These are phyloP conservation scores for Citrullus colocynthis DNA, from an alignment of 306 rosid genomes.

Conservation along the genomic window DNA sequence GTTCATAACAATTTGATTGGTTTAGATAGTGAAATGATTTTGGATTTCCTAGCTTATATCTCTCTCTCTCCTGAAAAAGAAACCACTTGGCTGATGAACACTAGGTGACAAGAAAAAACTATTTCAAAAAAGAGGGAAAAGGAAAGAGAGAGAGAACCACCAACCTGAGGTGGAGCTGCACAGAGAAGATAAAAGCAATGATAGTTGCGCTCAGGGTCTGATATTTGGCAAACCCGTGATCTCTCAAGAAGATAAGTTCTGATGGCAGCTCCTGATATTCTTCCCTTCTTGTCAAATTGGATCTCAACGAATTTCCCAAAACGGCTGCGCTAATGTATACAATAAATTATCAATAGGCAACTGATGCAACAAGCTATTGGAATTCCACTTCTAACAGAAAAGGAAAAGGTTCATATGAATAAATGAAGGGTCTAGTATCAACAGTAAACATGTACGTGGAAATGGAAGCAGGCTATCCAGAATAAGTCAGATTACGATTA, in stretches of 20 bases:
- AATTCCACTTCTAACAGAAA: background rate
- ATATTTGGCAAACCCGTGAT: conserved; percentile 93
- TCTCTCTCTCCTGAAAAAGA: conserved; percentile 59
- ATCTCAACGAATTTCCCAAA: conserved; percentile 94
- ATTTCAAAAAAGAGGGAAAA: conserved; percentile 10
- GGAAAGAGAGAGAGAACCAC: background rate
- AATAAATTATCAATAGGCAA: conserved; percentile 20
- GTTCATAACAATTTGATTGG: conserved; percentile 73
- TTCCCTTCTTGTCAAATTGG: conserved; percentile 57
- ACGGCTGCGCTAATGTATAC: conserved; percentile 50
- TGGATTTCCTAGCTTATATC: conserved; percentile 69
- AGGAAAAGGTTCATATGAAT: conserved; percentile 14
- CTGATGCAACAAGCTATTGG: background rate
- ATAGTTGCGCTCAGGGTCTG: conserved; percentile 84
- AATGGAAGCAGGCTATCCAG: background rate
- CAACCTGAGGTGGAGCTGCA: conserved; percentile 83
- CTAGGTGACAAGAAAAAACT: background rate
- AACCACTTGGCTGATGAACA: conserved; percentile 7
- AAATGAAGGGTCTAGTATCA: background rate
- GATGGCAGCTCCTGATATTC: conserved; percentile 92
- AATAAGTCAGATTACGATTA: background rate
- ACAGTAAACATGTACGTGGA: background rate
- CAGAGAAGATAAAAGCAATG: conserved; percentile 84
- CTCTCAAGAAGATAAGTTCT: conserved; percentile 88
- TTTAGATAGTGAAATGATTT: conserved; percentile 78